A percentile compares a stretch with the other conserved stretches of the same genome.
Conservation (phyloP, 2,329 filamentous ascomycete species). For the Fusarium pseudograminearum region DNA sequence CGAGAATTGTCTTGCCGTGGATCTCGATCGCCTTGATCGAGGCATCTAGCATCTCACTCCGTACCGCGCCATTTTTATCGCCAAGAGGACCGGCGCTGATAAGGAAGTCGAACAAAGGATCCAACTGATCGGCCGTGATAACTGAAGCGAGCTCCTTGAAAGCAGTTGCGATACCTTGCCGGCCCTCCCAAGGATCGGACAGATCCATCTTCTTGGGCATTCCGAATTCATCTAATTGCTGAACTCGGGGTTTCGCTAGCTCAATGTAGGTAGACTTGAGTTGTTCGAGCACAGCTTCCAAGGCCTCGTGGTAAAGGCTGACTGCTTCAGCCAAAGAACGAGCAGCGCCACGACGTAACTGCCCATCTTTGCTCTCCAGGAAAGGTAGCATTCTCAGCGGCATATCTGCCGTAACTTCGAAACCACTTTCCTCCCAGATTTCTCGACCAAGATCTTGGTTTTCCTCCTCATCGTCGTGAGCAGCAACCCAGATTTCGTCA, state of each 20-base stretch:
- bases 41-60: slow-evolving; percentile 91
- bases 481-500: slow-evolving; percentile 92
- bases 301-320: slow-evolving; percentile 67
- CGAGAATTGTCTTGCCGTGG: slow-evolving; percentile 85
- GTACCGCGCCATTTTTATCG: slow-evolving; percentile 80
- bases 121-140: slow-evolving; percentile 76
- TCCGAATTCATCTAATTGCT: slow-evolving; percentile 90
- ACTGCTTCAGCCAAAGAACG: slow-evolving; percentile 83
- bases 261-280: slow-evolving; percentile 80
- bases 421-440: slow-evolving; percentile 95
- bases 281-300: slow-evolving; percentile 71
- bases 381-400: slow-evolving; percentile 80
- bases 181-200: slow-evolving; percentile 89
- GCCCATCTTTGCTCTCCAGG: slow-evolving; percentile 80
- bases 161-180: slow-evolving; percentile 88
- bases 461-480: slow-evolving; percentile 89
- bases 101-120: slow-evolving; percentile 84
- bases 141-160: slow-evolving; percentile 83
- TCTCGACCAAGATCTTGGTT: slow-evolving; percentile 85
- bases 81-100: slow-evolving; percentile 89
- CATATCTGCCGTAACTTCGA: slow-evolving; percentile 74
- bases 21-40: slow-evolving; percentile 83
- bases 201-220: slow-evolving; percentile 92
- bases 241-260: slow-evolving; percentile 83
- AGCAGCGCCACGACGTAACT: slow-evolving; percentile 86